Conservation (phyloP, 345 rosid species). For the Erysimum cheiranthoides region DNA sequence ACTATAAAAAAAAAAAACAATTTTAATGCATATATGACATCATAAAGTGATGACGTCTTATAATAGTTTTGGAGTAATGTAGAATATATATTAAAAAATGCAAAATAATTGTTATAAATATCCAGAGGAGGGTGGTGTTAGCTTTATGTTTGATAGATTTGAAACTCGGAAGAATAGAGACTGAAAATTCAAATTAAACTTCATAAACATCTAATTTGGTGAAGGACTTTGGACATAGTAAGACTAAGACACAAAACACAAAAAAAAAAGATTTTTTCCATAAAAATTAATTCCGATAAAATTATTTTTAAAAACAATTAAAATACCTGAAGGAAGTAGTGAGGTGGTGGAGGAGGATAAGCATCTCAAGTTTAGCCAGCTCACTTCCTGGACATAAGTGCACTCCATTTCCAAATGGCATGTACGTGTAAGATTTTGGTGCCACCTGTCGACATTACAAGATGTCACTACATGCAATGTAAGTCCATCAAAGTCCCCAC, state of each 20-base stretch:
- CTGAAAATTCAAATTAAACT: no score
- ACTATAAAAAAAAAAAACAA: background rate
- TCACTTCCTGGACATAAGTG: conserved; percentile 99
- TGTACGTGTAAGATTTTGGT: conserved; percentile 74
- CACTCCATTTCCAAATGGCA: conserved; percentile 95
- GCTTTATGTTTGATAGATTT: background rate
- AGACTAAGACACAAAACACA: no score
- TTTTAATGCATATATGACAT: conserved; percentile 29
- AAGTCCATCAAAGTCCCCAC: conserved; percentile 32
- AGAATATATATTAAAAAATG: background rate
- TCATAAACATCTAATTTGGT: no score
- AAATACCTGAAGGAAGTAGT: conserved; percentile 71
- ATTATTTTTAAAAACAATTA: background rate
- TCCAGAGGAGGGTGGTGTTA: background rate
- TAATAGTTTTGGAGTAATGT: conserved; percentile 4
- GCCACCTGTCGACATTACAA: conserved; percentile 73
- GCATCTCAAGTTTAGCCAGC: conserved; percentile 93
- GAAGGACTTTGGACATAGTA: no score
- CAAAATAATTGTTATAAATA: no score
- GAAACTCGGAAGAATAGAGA: no score
- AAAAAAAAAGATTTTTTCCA: no score
- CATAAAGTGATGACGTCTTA: conserved; percentile 37
- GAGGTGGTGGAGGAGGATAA: conserved; percentile 88
- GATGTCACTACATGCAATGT: conserved; percentile 43
- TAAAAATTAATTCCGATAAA: no score